phyloP scores from a whole-genome alignment of 2,329 filamentous ascomycete species.

The Trichoderma afroharzianum region DNA sequence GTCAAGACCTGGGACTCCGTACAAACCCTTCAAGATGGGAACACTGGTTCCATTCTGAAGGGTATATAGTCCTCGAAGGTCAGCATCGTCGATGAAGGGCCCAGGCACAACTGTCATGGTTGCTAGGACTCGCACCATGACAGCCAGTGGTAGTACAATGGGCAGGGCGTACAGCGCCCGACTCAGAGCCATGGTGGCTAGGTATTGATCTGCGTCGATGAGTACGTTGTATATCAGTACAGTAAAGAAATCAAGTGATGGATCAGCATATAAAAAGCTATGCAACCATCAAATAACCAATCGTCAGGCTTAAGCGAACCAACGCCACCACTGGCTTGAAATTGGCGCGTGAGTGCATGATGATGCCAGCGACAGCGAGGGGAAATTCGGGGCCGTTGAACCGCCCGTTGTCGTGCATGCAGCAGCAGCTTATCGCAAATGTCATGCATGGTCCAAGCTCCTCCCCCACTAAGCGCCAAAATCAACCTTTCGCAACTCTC shows the following conservation, averaged over 20 bases:
- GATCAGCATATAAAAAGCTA: background rate
- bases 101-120: background rate
- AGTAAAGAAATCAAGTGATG: background rate
- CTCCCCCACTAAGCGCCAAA: conserved; percentile 10
- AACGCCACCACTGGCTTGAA: background rate
- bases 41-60: conserved; percentile 15
- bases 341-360: background rate
- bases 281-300: background rate
- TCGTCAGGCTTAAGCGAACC: background rate
- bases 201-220: background rate
- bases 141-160: conserved; percentile 1
- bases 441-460: conserved; percentile 19
- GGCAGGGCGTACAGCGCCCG: conserved; percentile 14
- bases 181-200: conserved; percentile 2
- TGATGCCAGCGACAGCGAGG: background rate
- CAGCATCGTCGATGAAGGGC: background rate
- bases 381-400: background rate
- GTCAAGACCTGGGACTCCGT: conserved; percentile 24
- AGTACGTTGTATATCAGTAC: background rate
- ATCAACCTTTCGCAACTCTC: background rate
- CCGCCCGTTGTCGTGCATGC: background rate
- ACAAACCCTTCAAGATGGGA: conserved; percentile 22
- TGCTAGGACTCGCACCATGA: conserved; percentile 1
- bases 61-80: background rate
- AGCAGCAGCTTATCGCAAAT: conserved; percentile 2